Base-by-base conservation (phyloP, 805 yeast species). In the Wickerhamiella sorbophila region DNA sequence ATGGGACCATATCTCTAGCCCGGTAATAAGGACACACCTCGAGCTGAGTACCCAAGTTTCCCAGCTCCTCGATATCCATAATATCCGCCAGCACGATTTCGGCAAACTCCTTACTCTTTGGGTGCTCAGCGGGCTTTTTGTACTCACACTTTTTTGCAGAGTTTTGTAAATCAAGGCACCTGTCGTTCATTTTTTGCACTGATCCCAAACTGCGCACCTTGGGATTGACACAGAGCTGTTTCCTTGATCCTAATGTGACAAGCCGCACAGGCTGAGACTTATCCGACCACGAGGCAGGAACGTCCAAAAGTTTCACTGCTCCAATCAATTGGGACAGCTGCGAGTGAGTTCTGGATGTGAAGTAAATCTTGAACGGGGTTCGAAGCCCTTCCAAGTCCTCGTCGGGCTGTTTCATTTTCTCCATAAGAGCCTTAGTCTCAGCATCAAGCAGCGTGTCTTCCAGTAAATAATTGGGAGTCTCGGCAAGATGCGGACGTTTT, bases 291-390 rank as follows among this genome's bases (percentile, higher is more conserved):
- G 86, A 71, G 0, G 93, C 70, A 2, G 80, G 79, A 43, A 84
- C 78, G 0, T 61, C 47, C 0, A 93, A 74, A 19, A 79, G 53
- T 35, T 65, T 56, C 31, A 87, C 59, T 51, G 88, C 95, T 14
- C 73, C 70, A 0, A 85, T 73, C 53, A 87, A 82, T 54, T 87
- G 97, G 31, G 67, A 66, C 36, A 87, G 63, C 56, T 87, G 97
- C 0, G 95, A 83, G 54, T 87, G 96, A 0, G 97, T 87, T 58
- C 97, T 65, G 2, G 95, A 84, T 0, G 94, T 69, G 54, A 77
- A 86, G 50, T 61, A 72, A 1, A 87, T 73, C 49, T 76, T 72
- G 1, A 64, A 52, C 0, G 72, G 65, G 32, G 64, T 40, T n/a
- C 32, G 37, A 18, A 41, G 36, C 15, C 43, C 45, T 33, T 26